Evolutionary conservation across 2,329 filamentous ascomycete species (phyloP), one percentile per base, ranked within the genome.

Genomic region (Trichoderma asperellum): DNA sequence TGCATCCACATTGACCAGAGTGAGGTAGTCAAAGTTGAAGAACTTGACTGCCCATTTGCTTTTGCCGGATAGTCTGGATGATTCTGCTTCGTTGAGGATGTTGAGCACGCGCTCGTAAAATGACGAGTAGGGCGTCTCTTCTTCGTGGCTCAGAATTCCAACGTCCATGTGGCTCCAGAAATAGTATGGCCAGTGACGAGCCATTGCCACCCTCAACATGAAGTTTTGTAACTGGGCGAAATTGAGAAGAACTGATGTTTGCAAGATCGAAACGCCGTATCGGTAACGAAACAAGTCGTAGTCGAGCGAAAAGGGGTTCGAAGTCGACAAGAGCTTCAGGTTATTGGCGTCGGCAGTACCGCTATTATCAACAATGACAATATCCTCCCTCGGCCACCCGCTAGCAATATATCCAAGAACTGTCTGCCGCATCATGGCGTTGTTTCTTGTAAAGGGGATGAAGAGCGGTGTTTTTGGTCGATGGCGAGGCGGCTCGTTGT

Each of bases 101-200:
- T 68, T 62, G 4, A 68, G 59, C 4, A 68, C 49, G 27, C 59
- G 57, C 37, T 56, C n/a, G 27, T 68, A 64, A 27, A 68, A 64
- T 14, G 67, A 68, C 8, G 7, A 21, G 52, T 64, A 68, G 0
- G 66, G 66, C 2, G 67, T 68, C 8, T 56, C 35, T 27, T 68
- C 67, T 35, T 68, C 59, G 27, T 56, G 27, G 59, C 67, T 68
- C 27, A 64, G 16, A 52, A 68, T 68, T 0, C 58, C 67, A 6
- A 68, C 59, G 18, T 68, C 67, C 67, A 68, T 68, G 59, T 68
- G 67, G 16, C 67, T 68, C 67, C 59, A 68, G 37, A 68, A 68
- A 18, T 32, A 68, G 29, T 68, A 64, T 2, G 58, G 49, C 67
- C 67, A 68, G 47, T 68, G 43, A 35, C 59, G 59, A 21, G 57